phyloP scores from a whole-genome alignment of 2,329 filamentous ascomycete species.

The Rhexocercosporidium sp. region DNA sequence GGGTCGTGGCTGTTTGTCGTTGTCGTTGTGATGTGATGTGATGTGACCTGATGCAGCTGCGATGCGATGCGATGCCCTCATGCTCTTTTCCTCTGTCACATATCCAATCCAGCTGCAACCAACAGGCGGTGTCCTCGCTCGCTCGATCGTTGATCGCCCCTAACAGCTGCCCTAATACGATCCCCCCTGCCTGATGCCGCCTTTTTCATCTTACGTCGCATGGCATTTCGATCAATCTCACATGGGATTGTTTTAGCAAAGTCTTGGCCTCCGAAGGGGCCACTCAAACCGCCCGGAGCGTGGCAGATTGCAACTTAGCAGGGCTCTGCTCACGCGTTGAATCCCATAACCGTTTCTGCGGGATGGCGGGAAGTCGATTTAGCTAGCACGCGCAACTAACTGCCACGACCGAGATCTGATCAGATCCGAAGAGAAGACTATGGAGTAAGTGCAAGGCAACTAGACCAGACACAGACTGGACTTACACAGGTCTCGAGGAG shows the following conservation, averaged over 20 bases:
- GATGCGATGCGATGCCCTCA: neutral
- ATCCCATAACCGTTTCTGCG: conserved; percentile 30
- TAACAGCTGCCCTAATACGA: conserved; percentile 16
- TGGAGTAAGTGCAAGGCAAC: too few relatives aligned
- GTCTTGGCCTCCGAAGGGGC: conserved; percentile 19
- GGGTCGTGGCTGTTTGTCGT: neutral
- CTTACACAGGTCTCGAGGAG: neutral
- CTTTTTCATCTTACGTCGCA: conserved; percentile 11
- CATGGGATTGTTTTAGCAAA: conserved; percentile 26
- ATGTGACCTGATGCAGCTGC: neutral
- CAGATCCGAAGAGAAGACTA: neutral
- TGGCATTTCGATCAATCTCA: conserved; percentile 19
- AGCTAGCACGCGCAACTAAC: conserved; percentile 5
- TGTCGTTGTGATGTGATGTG: neutral
- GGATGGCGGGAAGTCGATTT: conserved; percentile 21
- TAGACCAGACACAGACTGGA: conserved; percentile 4
- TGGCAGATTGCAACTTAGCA: conserved; percentile 7
- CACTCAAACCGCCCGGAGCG: conserved; percentile 10
- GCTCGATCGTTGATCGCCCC: conserved; percentile 21
- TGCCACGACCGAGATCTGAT: conserved; percentile 14
- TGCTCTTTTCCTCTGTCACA: neutral
- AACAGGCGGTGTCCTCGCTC: neutral
- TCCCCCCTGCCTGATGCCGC: conserved; percentile 16
- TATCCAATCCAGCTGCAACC: neutral
- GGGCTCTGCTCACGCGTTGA: conserved; percentile 12